Evolutionary conservation across 257 asterid genomes (phyloP).

Genomic region (Scutellaria baicalensis): DNA sequence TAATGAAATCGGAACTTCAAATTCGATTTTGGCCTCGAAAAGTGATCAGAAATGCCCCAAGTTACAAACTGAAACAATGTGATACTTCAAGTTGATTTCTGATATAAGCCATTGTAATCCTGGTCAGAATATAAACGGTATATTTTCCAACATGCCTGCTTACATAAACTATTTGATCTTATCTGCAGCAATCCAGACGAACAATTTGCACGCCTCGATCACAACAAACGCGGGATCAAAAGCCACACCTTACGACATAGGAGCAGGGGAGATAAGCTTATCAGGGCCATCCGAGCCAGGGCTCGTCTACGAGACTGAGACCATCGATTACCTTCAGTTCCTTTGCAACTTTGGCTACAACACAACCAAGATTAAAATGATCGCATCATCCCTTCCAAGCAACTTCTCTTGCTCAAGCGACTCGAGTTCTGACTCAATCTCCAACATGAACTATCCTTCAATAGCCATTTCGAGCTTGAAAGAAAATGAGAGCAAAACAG

Average conservation of each 20-base stretch:
- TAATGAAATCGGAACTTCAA: too few relatives aligned
- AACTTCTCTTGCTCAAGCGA: slow-evolving; percentile 55
- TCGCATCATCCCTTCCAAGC: slow-evolving; percentile 36
- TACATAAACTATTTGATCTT: neutral
- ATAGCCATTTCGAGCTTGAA: slow-evolving; percentile 44
- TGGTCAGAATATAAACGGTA: neutral
- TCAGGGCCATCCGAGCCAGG: slow-evolving; percentile 66
- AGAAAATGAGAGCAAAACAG: slow-evolving; percentile 28
- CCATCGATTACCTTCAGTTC: slow-evolving; percentile 42
- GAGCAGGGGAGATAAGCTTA: slow-evolving; percentile 69
- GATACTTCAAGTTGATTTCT: too few relatives aligned
- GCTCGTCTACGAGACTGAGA: slow-evolving; percentile 65
- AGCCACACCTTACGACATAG: slow-evolving; percentile 65
- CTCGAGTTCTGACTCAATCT: slow-evolving; percentile 35
- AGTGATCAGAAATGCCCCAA: too few relatives aligned
- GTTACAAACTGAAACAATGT: too few relatives aligned
- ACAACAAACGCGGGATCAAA: slow-evolving; percentile 37
- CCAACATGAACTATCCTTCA: slow-evolving; percentile 86
- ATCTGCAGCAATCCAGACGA: slow-evolving; percentile 52
- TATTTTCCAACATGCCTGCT: neutral
- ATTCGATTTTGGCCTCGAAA: too few relatives aligned
- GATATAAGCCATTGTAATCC: neutral
- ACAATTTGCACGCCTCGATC: slow-evolving; percentile 46
- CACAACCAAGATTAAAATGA: slow-evolving; percentile 35
- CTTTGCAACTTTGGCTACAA: slow-evolving; percentile 68